A percentile compares a stretch with the other conserved stretches of the same genome.
Conservation (phyloP, 2,329 filamentous ascomycete genomes). For the Talaromyces atroroseus region DNA sequence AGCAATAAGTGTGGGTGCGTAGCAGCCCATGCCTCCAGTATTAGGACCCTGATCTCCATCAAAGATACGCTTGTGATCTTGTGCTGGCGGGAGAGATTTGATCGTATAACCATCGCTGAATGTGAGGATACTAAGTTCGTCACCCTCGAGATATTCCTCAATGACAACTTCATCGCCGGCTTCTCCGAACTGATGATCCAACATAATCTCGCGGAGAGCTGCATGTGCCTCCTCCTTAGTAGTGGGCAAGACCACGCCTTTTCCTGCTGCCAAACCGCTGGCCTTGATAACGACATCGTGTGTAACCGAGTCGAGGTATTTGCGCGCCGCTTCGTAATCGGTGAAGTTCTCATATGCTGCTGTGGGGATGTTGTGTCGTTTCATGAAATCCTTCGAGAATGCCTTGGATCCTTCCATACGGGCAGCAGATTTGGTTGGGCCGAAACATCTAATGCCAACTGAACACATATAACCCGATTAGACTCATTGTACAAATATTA, state of each 20-base stretch:
- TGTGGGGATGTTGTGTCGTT: constrained; percentile 80
- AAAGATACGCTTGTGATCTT: constrained; percentile 93
- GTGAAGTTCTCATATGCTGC: constrained; percentile 86
- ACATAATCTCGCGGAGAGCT: constrained; percentile 85
- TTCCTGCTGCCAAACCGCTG: constrained; percentile 83
- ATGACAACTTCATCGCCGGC: constrained; percentile 91
- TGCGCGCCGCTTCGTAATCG: constrained; percentile 64
- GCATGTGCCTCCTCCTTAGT: constrained; percentile 75
- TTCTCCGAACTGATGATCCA: constrained; percentile 75
- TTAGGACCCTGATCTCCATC: constrained; percentile 89
- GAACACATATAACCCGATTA: not conserved
- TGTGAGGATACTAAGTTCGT: constrained; percentile 85
- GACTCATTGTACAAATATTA: not conserved
- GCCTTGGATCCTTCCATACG: constrained; percentile 94
- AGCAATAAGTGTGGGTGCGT: constrained; percentile 80
- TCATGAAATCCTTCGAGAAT: constrained; percentile 98
- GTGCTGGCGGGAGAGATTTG: constrained; percentile 77
- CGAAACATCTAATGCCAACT: constrained; percentile 75
- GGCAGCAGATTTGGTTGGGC: constrained; percentile 77
- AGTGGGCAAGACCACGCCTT: constrained; percentile 85
- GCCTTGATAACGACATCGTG: constrained; percentile 91
- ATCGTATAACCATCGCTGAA: constrained; percentile 88
- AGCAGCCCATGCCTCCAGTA: constrained; percentile 97
- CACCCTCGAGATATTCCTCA: constrained; percentile 85
- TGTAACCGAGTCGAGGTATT: constrained; percentile 66